phyloP scores from a whole-genome alignment of 2,329 filamentous ascomycete genomes.

The Fusarium acutatum region DNA sequence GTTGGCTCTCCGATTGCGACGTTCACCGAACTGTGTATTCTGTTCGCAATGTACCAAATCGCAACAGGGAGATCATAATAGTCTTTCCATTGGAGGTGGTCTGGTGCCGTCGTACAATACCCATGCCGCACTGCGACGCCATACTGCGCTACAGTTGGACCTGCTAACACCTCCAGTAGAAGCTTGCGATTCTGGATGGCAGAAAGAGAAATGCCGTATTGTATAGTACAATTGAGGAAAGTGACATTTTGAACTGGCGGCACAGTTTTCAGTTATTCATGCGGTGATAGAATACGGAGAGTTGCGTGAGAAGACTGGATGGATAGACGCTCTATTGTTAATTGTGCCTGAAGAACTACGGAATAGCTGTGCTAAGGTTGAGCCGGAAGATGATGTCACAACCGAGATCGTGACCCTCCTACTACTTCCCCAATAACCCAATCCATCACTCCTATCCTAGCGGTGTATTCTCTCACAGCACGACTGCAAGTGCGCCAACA shows the following conservation, averaged over 20 bases:
- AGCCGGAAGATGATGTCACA: too few relatives aligned
- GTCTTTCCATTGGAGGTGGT: background rate
- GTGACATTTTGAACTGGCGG: rapidly evolving
- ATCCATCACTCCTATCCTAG: too few relatives aligned
- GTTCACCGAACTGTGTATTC: background rate
- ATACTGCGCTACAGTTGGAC: background rate
- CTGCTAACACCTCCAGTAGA: rapidly evolving
- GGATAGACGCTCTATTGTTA: background rate
- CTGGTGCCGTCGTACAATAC: rapidly evolving
- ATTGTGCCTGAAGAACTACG: background rate
- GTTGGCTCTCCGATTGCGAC: rapidly evolving
- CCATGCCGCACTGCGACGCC: background rate
- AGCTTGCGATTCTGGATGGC: rapidly evolving
- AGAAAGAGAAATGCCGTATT: background rate
- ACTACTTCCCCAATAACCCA: background rate
- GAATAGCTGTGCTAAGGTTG: too few relatives aligned
- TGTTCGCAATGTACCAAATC: background rate
- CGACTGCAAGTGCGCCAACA: background rate
- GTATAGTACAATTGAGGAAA: background rate
- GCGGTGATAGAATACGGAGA: rapidly evolving
- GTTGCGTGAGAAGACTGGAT: background rate
- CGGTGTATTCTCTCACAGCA: background rate
- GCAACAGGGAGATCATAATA: background rate
- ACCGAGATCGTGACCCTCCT: rapidly evolving
- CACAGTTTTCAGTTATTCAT: background rate